phyloP scores from a whole-genome alignment of 1,284 basidiomycete genomes.

The Cryptococcus sp. region DNA sequence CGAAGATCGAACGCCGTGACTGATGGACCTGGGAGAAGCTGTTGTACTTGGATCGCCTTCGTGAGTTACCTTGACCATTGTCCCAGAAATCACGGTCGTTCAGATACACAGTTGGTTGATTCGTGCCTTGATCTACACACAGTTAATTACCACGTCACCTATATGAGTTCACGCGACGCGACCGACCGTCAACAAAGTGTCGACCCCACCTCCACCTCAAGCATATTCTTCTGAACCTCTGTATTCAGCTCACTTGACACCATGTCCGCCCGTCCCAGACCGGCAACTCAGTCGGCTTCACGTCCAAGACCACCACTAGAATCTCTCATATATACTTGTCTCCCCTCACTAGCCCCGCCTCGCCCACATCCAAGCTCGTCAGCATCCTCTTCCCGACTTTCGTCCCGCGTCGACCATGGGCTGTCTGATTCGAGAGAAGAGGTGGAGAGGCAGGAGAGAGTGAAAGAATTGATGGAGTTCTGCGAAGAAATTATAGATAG shows the following conservation, averaged over 20 bases:
- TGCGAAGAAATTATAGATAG: conserved; percentile 37
- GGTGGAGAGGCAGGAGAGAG: conserved; percentile 26
- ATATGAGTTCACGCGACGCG: no score
- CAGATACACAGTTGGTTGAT: no score
- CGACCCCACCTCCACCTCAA: no score
- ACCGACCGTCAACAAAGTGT: no score
- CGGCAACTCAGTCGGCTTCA: background rate
- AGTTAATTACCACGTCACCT: no score
- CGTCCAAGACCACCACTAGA: conserved; percentile 24
- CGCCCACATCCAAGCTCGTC: conserved; percentile 2
- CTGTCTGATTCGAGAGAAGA: conserved; percentile 19
- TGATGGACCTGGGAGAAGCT: no score
- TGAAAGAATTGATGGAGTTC: conserved; percentile 36
- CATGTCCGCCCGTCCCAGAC: background rate
- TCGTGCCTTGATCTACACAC: no score
- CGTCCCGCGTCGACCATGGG: conserved; percentile 3
- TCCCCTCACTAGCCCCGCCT: conserved; percentile 30
- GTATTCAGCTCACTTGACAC: background rate
- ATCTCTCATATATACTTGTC: conserved; percentile 31
- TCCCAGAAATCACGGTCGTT: no score
- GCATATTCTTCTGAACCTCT: no score
- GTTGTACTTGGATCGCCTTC: no score
- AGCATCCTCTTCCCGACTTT: conserved; percentile 9
- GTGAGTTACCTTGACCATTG: no score
- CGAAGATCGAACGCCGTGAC: no score